Base-by-base conservation (phyloP, 1,139 yeast species). In the Yamadazyma sp. region DNA sequence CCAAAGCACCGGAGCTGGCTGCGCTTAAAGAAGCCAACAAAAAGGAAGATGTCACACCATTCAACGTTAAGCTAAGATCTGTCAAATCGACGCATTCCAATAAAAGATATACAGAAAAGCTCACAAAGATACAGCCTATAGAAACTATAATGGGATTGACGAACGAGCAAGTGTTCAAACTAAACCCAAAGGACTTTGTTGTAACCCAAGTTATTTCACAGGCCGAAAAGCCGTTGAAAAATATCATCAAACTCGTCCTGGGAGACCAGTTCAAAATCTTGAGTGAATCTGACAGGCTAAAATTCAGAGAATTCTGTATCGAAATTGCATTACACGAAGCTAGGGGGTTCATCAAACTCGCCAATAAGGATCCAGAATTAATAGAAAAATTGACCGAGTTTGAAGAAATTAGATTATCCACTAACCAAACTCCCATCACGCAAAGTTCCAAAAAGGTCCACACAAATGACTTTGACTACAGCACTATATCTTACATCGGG, bases 61-160 rank as follows among this genome's bases (percentile, higher is more conserved):
- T 64, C 43, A 63, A 56, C 29, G 47, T 66, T 29, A 62, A 58
- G 34, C 56, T 67, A 22, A 58, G 66, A 43, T 51, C 69, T 8
- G 58, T 64, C n/a, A 62, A 56, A 37, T 55, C 56, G 15, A 49
- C 59, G 11, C 59, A 58, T 38, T 45, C 59, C 33, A 65, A 60
- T 37, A 59, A 59, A 34, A 59, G 58, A 38, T 61, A 57, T 38
- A 46, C 62, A 2, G 69, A 63, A 41, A 57, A 59, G 32, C 53
- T 69, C 27, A 69, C 73, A 1, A 64, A 58, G 38, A 56, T 68
- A 22, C 58, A 49, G 29, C 69, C 75, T 1, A 61, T 56, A 32
- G 67, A 64, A 41, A 68, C 75, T 11, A 69, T 71, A 29, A 62
- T 69, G 45, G 76, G 76, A 1, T 56, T 70, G 34, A 59, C 67